Percentiles rank a stretch among this genome's conserved stretches.
These are phyloP conservation scores for Annona squamosa DNA, from an alignment of 164 flowering plant genomes.

Conservation along the genomic window DNA sequence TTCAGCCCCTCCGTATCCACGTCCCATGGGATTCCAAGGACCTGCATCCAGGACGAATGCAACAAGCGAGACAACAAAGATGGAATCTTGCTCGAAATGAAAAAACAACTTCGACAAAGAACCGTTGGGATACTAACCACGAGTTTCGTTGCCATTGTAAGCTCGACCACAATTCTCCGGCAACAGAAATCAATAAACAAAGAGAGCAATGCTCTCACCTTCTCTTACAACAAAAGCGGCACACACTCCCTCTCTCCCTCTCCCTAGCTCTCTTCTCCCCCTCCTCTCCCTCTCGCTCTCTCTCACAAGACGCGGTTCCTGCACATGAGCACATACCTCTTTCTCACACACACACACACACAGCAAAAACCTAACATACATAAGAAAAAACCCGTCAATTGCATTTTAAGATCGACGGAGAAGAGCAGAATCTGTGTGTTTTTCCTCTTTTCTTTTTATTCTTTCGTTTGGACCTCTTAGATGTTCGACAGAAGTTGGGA, in stretches of 20 bases:
- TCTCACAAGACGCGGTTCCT: conserved; percentile 3
- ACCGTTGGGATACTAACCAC: conserved; percentile 41
- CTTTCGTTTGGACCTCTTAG: not conserved
- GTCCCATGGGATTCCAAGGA: conserved; percentile 88
- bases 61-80: not conserved
- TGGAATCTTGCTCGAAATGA: not conserved
- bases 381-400: conserved; percentile 3
- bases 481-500: conserved; percentile 1
- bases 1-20: conserved; percentile 66
- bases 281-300: conserved; percentile 6
- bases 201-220: conserved; percentile 3
- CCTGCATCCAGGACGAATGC: conserved; percentile 30
- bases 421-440: not conserved
- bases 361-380: not conserved
- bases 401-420: not conserved
- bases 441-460: not conserved
- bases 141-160: conserved; percentile 59
- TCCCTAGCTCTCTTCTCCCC: conserved; percentile 5
- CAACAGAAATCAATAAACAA: not conserved
- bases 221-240: conserved; percentile 3
- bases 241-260: conserved; percentile 9
- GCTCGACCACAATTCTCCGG: not conserved
- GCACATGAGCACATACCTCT: conserved; percentile 16
- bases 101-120: not conserved
- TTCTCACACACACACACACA: conserved; percentile 15